Conservation (phyloP, 305 asterid genomes). For the Fraxinus dipetala region DNA sequence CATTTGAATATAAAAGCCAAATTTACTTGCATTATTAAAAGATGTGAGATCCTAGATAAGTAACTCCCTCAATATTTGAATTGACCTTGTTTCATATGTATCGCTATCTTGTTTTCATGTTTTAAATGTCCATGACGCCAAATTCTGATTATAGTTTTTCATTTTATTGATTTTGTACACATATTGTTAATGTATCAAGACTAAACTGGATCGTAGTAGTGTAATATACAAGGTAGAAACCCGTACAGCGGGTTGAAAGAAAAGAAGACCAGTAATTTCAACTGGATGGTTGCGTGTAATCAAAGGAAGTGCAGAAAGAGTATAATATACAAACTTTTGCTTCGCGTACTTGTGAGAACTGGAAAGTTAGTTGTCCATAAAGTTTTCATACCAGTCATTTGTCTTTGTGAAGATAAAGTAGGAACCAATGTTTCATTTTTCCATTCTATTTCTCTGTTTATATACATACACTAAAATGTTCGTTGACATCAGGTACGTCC, state of each 20-base stretch:
- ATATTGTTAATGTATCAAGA: neutral
- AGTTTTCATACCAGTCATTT: neutral
- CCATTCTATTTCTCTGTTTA: neutral
- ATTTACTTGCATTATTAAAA: neutral
- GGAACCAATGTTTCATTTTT: neutral
- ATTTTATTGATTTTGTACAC: neutral
- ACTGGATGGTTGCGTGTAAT: neutral
- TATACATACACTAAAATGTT: neutral
- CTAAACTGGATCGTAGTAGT: neutral
- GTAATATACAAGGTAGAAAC: neutral
- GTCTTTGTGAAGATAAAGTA: neutral
- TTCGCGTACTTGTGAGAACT: neutral
- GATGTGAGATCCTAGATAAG: neutral
- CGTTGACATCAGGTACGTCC: conserved; percentile 19
- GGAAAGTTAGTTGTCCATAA: neutral
- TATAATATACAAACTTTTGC: neutral
- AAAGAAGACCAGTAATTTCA: neutral
- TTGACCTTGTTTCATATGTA: neutral
- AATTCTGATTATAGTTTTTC: neutral
- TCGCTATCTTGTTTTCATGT: neutral
- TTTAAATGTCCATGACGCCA: neutral
- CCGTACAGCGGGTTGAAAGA: neutral
- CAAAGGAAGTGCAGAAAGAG: neutral
- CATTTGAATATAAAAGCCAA: neutral
- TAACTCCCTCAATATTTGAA: neutral